phyloP scores from a whole-genome alignment of 306 rosid species.

The Malus asiatica region DNA sequence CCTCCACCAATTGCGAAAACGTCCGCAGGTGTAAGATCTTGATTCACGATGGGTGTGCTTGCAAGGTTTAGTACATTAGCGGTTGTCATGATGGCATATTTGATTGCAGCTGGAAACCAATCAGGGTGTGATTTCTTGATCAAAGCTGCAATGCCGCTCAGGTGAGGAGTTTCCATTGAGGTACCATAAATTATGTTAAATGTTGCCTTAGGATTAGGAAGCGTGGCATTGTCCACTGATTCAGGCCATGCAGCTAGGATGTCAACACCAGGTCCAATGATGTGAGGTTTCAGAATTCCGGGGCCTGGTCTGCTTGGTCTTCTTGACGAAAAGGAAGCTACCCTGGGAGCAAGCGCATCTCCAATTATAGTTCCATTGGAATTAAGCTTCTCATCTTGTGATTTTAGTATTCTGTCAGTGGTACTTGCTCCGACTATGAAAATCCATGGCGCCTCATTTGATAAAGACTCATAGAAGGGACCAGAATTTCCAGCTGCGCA shows the following conservation, averaged over 20 bases:
- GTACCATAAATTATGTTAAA: slow-evolving; percentile 37
- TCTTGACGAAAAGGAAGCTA: slow-evolving; percentile 36
- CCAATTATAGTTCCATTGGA: slow-evolving; percentile 45
- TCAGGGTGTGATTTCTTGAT: slow-evolving; percentile 51
- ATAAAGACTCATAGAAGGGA: slow-evolving; percentile 20
- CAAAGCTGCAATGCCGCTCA: slow-evolving; percentile 46
- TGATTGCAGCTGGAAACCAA: slow-evolving; percentile 56
- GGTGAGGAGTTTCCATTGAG: slow-evolving; percentile 59
- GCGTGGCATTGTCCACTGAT: slow-evolving; percentile 18
- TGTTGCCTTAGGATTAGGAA: not conserved
- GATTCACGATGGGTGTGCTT: not conserved
- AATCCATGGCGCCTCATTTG: slow-evolving; percentile 67
- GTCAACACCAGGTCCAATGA: slow-evolving; percentile 44
- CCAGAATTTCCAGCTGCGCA: slow-evolving; percentile 50
- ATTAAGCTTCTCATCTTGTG: slow-evolving; percentile 5
- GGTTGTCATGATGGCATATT: slow-evolving; percentile 30
- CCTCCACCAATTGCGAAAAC: slow-evolving; percentile 44
- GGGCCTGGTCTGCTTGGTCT: slow-evolving; percentile 39
- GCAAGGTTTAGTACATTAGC: not conserved
- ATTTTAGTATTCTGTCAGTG: slow-evolving; percentile 43
- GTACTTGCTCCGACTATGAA: slow-evolving; percentile 27
- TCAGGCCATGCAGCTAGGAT: slow-evolving; percentile 51
- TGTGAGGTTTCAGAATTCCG: slow-evolving; percentile 49
- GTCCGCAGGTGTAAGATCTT: slow-evolving; percentile 1
- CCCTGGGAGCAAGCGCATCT: slow-evolving; percentile 31